Base-by-base conservation (phyloP, 1,139 yeast genomes). In the Citeromyces hawaiiensis region DNA sequence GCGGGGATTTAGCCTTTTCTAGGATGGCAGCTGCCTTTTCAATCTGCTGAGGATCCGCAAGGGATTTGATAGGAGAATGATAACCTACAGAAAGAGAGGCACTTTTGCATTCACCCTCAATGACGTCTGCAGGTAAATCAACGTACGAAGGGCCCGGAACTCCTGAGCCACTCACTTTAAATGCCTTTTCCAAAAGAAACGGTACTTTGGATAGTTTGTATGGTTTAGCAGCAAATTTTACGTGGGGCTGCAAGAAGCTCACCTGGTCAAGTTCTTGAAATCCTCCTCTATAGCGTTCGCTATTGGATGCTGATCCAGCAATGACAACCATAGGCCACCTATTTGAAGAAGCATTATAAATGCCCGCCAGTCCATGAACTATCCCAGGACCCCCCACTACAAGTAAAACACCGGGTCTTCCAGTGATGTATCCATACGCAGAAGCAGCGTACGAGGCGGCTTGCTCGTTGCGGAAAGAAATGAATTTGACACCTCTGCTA, bases 341-440 rank as follows among this genome's bases (percentile, higher is more conserved):
- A 52, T 77, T 77, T 40, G 68, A 59, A 35, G 60, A 61, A 7
- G 83, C 70, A 49, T 77, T 77, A 48, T 72, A 75, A 2, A 74
- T 64, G 7, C 85, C 85, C 0, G 85, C 70, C 38, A 73, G 48
- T 0, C 82, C 77, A 47, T 77, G 83, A 8, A 77, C 61, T 2
- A 77, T 61, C 4, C 85, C 85, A 0, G 85, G 83, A 0, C 85
- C 85, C 16, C 85, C 85, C 2, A 78, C 85, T 0, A 76, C 81
- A 2, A 77, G 59, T 14, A 76, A 53, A 1, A 77, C 80, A 16
- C 81, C 83, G 0, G 85, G 85, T 42, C 55, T 57, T 1, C 73
- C 72, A 3, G 79, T 75, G 36, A 77, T 53, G 47, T 72, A 77
- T 0, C 83, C 83, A 50, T 77, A 76, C 1, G 70, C 67, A 2